Conservation (phyloP, 1,284 basidiomycete genomes). For the Microbotryum violaceum region DNA sequence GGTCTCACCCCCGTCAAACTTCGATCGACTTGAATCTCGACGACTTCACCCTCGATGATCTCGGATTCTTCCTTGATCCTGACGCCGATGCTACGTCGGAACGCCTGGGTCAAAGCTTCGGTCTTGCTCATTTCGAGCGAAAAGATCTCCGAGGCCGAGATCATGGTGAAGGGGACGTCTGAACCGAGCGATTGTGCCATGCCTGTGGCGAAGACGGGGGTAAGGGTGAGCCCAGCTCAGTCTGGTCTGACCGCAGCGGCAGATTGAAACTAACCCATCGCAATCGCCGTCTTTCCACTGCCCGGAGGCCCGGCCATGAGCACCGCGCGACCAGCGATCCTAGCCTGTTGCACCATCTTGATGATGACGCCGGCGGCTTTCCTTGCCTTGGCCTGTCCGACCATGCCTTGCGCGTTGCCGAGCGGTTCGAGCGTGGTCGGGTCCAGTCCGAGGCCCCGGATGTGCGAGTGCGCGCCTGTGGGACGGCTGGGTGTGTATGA, state of each 20-base stretch:
- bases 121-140: slow-evolving; percentile 95
- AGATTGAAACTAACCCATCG: slow-evolving; percentile 60
- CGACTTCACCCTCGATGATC: slow-evolving; percentile 94
- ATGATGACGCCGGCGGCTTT: slow-evolving; percentile 96
- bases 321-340: slow-evolving; percentile 89
- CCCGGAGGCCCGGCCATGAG: slow-evolving; percentile 93
- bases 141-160: slow-evolving; percentile 94
- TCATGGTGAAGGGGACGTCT: slow-evolving; percentile 95
- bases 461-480: slow-evolving; percentile 91
- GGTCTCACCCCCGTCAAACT: slow-evolving; percentile 81
- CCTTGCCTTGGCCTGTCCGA: slow-evolving; percentile 87
- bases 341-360: slow-evolving; percentile 93
- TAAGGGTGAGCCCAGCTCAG: too few species aligned
- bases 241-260: too few species aligned
- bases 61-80: slow-evolving; percentile 97
- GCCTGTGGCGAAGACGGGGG: slow-evolving; percentile 42
- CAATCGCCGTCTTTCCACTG: slow-evolving; percentile 95
- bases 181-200: slow-evolving; percentile 92
- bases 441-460: slow-evolving; percentile 87
- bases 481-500: neutral
- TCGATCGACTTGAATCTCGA: slow-evolving; percentile 96
- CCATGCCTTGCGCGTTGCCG: slow-evolving; percentile 81
- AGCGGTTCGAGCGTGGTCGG: slow-evolving; percentile 77
- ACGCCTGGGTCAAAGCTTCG: slow-evolving; percentile 92
- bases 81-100: slow-evolving; percentile 90